A percentile compares a stretch with the other conserved stretches of the same genome.
These are phyloP conservation scores for Aspergillus sclerotiicarbonarius DNA, from an alignment of 495 filamentous ascomycete genomes.

Conservation along the genomic window DNA sequence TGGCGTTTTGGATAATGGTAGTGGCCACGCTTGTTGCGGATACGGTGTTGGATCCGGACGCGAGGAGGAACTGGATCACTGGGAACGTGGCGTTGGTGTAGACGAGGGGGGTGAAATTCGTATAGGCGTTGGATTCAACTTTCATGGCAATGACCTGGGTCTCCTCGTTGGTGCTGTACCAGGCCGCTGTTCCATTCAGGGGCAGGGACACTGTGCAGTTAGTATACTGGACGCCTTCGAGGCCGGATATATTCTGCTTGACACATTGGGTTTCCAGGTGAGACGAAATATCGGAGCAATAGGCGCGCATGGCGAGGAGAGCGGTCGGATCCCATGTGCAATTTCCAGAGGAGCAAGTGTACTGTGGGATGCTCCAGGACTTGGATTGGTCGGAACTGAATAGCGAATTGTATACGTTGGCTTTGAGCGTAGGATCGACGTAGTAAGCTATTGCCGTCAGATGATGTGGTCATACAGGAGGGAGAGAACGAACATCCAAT, in stretches of 20 bases:
- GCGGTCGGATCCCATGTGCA: constrained; percentile 18
- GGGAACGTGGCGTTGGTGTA: not conserved
- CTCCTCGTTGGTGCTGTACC: not conserved
- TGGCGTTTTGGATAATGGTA: not conserved
- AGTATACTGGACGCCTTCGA: too few species aligned
- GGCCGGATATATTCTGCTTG: not conserved
- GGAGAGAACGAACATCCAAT: not conserved
- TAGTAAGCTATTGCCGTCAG: not conserved
- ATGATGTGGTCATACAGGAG: constrained; percentile 1
- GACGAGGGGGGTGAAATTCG: not conserved
- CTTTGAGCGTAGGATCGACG: constrained; percentile 4
- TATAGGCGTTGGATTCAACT: too few species aligned
- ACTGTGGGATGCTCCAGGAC: constrained; percentile 14
- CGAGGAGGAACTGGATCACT: constrained; percentile 2
- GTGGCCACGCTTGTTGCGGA: too few species aligned
- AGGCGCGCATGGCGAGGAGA: constrained; percentile 1
- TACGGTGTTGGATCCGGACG: too few species aligned
- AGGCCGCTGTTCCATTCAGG: not conserved
- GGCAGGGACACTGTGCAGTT: not conserved
- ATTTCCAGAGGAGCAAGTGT: constrained; percentile 13
- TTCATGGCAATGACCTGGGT: too few species aligned
- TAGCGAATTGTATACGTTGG: constrained; percentile 12
- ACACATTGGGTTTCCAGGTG: not conserved
- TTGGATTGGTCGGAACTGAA: constrained; percentile 1
- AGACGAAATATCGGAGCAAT: constrained; percentile 11